These are phyloP conservation scores for Tulasnella sp. DNA, from an alignment of 768 basidiomycete genomes.

Conservation along the genomic window DNA sequence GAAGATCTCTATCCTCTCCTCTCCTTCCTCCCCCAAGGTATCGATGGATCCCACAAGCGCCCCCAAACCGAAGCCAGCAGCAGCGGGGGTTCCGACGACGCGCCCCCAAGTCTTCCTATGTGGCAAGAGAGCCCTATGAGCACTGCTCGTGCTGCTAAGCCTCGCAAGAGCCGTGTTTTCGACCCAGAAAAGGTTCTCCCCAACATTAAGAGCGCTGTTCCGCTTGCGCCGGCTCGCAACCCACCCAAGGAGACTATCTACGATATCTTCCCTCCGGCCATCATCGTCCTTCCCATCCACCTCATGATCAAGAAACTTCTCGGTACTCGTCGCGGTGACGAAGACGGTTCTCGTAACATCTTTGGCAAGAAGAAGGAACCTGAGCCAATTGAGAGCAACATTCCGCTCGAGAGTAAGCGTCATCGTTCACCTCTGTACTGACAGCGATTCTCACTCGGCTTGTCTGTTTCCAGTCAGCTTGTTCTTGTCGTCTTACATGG, in stretches of 20 bases:
- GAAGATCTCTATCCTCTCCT: constrained; percentile 64
- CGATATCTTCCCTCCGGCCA: constrained; percentile 47
- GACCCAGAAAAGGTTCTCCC: constrained; percentile 22
- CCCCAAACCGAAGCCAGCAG: not conserved
- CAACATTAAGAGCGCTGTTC: not conserved
- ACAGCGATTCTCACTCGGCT: constrained; percentile 20
- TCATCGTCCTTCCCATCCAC: constrained; percentile 43
- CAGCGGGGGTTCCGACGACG: not conserved
- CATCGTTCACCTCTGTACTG: not conserved
- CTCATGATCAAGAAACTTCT: constrained; percentile 7
- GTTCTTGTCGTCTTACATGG: constrained; percentile 48
- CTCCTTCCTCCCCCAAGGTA: constrained; percentile 56
- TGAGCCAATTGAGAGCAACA: constrained; percentile 26
- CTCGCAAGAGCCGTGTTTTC: constrained; percentile 8
- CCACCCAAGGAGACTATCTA: constrained; percentile 44
- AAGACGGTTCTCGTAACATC: constrained; percentile 18
- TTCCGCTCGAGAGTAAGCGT: constrained; percentile 30
- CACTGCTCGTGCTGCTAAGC: constrained; percentile 22
- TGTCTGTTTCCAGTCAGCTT: constrained; percentile 54
- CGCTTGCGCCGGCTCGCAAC: constrained; percentile 47
- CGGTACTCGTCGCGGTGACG: constrained; percentile 7
- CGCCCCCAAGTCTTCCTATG: constrained; percentile 47
- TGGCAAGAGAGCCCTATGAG: constrained; percentile 38
- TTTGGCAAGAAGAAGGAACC: constrained; percentile 34
- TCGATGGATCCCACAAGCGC: constrained; percentile 27